Evolutionary conservation across 805 yeast species (phyloP).

Genomic region (Jamesozyma spencerorum): DNA sequence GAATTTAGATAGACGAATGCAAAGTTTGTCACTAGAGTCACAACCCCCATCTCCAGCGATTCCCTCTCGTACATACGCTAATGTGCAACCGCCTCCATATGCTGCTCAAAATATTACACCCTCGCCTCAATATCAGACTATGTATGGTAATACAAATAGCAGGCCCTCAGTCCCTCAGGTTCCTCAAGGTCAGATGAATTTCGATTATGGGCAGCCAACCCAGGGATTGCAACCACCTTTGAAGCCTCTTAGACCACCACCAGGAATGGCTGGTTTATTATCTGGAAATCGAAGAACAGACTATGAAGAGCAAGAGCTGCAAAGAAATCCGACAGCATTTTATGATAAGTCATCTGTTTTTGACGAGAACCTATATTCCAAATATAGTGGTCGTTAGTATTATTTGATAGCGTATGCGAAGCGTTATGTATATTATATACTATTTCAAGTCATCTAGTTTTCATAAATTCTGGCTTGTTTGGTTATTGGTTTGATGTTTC

Average conservation of each 20-base stretch:
- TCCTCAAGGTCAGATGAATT: slow-evolving; percentile 5
- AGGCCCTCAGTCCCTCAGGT: not conserved
- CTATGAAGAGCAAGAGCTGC: slow-evolving; percentile 18
- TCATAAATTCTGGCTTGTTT: too few relatives aligned
- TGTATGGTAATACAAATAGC: too few relatives aligned
- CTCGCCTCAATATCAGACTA: too few relatives aligned
- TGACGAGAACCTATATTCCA: slow-evolving; percentile 39
- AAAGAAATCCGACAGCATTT: slow-evolving; percentile 33
- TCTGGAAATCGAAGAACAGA: slow-evolving; percentile 7
- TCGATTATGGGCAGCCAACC: too few relatives aligned
- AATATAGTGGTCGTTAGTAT: slow-evolving; percentile 13
- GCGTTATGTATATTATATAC: not conserved
- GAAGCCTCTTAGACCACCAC: slow-evolving; percentile 3
- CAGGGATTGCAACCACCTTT: slow-evolving; percentile 1
- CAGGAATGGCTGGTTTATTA: slow-evolving; percentile 6
- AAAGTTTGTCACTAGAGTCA: not conserved
- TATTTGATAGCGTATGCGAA: not conserved
- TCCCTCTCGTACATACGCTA: slow-evolving; percentile 1
- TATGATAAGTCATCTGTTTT: slow-evolving; percentile 44
- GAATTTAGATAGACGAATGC: not conserved
- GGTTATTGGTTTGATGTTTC: not conserved
- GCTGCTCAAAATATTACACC: not conserved
- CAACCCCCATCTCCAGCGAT: not conserved
- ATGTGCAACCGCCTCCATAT: slow-evolving; percentile 4
- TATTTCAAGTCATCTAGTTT: too few relatives aligned